phyloP scores from a whole-genome alignment of 345 rosid species.

The Noccaea caerulescens region DNA sequence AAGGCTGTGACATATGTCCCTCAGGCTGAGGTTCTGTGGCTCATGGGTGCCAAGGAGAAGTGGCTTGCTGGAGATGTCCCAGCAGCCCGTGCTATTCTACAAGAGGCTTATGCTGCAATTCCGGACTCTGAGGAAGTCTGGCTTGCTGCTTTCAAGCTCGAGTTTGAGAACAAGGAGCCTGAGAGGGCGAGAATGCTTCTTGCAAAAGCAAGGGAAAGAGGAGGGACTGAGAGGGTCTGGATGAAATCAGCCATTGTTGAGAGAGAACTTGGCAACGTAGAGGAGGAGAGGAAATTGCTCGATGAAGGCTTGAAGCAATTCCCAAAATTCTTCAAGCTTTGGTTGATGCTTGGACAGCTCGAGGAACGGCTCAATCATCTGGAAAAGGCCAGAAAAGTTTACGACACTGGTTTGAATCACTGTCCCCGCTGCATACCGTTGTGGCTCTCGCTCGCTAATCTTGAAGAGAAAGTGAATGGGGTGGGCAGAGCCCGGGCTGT shows the following conservation, averaged over 20 bases:
- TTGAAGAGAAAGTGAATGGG: constrained; percentile 80
- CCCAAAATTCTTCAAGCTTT: constrained; percentile 81
- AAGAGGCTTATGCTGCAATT: constrained; percentile 92
- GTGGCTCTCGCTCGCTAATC: constrained; percentile 80
- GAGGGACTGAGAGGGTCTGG: constrained; percentile 97
- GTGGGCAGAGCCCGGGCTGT: constrained; percentile 82
- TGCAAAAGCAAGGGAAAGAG: constrained; percentile 92
- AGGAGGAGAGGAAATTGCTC: constrained; percentile 80
- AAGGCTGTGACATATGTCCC: constrained; percentile 88
- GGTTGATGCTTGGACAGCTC: constrained; percentile 98
- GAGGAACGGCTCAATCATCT: constrained; percentile 69
- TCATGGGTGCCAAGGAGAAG: constrained; percentile 97
- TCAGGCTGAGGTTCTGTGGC: constrained; percentile 96
- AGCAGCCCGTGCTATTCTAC: constrained; percentile 89
- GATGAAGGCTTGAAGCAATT: constrained; percentile 82
- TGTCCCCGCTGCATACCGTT: constrained; percentile 70
- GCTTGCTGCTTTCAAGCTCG: constrained; percentile 98
- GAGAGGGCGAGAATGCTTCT: constrained; percentile 95
- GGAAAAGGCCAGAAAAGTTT: constrained; percentile 71
- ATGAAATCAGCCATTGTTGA: constrained; percentile 97
- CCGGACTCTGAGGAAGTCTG: constrained; percentile 90
- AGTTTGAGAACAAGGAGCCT: constrained; percentile 94
- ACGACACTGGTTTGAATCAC: constrained; percentile 67
- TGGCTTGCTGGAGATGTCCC: constrained; percentile 99
- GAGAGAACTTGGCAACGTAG: constrained; percentile 77